Evolutionary conservation across 345 rosid species (phyloP).

Genomic region (Lepidium africanum): DNA sequence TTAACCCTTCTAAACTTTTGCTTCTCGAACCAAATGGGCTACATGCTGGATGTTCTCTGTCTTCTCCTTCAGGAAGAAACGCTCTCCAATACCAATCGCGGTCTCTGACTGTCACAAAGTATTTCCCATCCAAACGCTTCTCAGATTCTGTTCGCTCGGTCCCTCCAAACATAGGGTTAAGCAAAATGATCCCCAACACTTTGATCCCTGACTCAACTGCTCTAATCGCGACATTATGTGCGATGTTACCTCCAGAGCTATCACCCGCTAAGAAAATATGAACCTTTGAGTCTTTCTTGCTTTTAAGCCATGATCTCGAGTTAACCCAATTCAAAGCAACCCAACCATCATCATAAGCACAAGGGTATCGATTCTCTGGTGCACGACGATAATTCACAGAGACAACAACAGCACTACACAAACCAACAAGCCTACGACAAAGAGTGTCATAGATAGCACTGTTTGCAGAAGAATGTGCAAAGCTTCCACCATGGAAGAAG

Average conservation of each 20-base stretch:
- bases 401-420: conserved; percentile 64
- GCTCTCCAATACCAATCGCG: conserved; percentile 98
- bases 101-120: conserved; percentile 63
- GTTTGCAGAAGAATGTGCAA: conserved; percentile 83
- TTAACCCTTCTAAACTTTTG: conserved; percentile 45
- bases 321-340: conserved; percentile 74
- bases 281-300: conserved; percentile 60
- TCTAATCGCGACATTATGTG: conserved; percentile 65
- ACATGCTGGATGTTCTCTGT: conserved; percentile 84
- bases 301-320: conserved; percentile 71
- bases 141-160: conserved; percentile 78
- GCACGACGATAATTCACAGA: conserved; percentile 88
- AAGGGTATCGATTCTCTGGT: conserved; percentile 75
- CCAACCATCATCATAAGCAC: conserved; percentile 96
- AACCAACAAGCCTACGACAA: conserved; percentile 69
- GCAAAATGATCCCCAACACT: conserved; percentile 60
- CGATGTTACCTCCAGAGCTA: conserved; percentile 94
- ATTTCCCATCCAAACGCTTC: conserved; percentile 67
- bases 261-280: conserved; percentile 82
- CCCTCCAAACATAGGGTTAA: conserved; percentile 94
- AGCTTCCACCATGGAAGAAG: conserved; percentile 95
- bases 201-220: conserved; percentile 59
- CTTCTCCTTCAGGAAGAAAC: conserved; percentile 70
- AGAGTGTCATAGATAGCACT: conserved; percentile 74
- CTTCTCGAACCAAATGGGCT: conserved; percentile 75